These are phyloP conservation scores for Colletotrichum euphorbiae DNA, from an alignment of 2,329 filamentous ascomycete species.

Conservation along the genomic window DNA sequence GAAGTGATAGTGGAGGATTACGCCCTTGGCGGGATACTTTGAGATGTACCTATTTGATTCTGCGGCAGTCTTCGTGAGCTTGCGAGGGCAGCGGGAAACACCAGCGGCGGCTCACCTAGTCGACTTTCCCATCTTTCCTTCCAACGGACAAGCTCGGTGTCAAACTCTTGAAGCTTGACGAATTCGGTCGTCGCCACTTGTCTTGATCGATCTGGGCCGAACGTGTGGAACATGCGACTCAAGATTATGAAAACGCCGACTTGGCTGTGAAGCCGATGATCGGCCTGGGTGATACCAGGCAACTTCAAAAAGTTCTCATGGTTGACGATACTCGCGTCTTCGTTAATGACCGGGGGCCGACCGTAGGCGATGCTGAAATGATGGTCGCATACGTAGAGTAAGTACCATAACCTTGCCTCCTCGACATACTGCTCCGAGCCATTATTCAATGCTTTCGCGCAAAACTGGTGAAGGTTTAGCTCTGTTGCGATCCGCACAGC, in stretches of 20 bases:
- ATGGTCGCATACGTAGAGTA: constrained; percentile 74
- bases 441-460: constrained; percentile 58
- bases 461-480: constrained; percentile 66
- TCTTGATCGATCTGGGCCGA: constrained; percentile 64
- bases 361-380: constrained; percentile 73
- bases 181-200: constrained; percentile 49
- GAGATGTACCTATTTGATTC: constrained; percentile 59
- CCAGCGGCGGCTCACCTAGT: constrained; percentile 44
- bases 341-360: constrained; percentile 69
- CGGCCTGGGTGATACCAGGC: constrained; percentile 62
- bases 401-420: constrained; percentile 70
- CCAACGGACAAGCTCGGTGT: constrained; percentile 51
- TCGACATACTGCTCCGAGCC: constrained; percentile 62
- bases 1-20: constrained; percentile 62
- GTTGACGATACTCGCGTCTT: constrained; percentile 67
- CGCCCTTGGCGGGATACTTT: constrained; percentile 61
- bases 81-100: too few species aligned
- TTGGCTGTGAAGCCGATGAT: constrained; percentile 68
- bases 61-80: constrained; percentile 41
- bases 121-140: constrained; percentile 51
- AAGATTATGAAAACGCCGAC: constrained; percentile 71
- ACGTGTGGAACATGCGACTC: constrained; percentile 67
- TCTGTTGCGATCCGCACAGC: constrained; percentile 69
- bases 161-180: constrained; percentile 45
- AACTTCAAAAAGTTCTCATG: constrained; percentile 65